These are phyloP conservation scores for cucumber (Cucumis sativus) DNA, from an alignment of 306 rosid genomes.

Conservation along the genomic window DNA sequence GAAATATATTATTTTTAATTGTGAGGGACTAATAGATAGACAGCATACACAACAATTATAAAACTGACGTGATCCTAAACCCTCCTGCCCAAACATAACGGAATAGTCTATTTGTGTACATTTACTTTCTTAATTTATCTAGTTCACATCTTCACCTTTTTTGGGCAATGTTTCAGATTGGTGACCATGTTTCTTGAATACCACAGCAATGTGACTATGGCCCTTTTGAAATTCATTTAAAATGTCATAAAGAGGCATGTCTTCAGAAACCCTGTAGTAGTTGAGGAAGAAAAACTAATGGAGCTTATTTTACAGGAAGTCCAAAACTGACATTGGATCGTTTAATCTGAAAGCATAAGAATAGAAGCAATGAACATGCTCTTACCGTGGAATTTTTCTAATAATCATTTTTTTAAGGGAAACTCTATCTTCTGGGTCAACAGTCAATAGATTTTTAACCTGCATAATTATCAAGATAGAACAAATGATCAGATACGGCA, in stretches of 20 bases:
- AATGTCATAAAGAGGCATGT: constrained; percentile 92
- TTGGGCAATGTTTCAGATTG: constrained; percentile 20
- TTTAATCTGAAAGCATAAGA: background rate
- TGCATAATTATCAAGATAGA: constrained; percentile 20
- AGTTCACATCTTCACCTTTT: constrained; percentile 30
- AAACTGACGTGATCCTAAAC: background rate
- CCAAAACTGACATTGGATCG: background rate
- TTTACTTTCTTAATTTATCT: background rate
- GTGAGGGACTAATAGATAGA: background rate
- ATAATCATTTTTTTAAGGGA: constrained; percentile 66
- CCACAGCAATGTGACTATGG: constrained; percentile 98
- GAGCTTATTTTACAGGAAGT: background rate
- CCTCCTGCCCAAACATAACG: background rate
- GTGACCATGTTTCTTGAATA: constrained; percentile 40
- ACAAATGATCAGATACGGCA: background rate
- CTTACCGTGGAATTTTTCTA: constrained; percentile 90
- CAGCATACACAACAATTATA: background rate
- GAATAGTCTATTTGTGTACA: background rate
- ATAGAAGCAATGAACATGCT: constrained; percentile 1
- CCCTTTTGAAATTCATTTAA: constrained; percentile 96
- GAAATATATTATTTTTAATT: background rate
- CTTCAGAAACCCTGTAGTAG: constrained; percentile 71
- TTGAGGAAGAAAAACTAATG: background rate
- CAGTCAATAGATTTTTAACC: constrained; percentile 87
- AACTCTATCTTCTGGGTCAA: constrained; percentile 59